These are phyloP conservation scores for Auriscalpium microsporum DNA, from an alignment of 768 basidiomycete species.

Conservation along the genomic window DNA sequence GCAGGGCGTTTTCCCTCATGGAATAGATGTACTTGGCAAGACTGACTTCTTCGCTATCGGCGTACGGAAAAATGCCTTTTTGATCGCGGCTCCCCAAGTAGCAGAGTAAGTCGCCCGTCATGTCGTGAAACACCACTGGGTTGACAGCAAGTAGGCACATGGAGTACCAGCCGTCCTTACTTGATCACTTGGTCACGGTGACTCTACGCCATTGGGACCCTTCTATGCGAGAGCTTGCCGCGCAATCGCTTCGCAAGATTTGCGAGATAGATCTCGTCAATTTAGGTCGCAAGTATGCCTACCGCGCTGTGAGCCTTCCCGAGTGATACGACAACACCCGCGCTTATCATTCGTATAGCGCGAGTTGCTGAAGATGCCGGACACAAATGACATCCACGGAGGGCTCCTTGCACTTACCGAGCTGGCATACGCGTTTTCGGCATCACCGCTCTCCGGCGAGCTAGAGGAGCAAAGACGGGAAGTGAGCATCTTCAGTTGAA, in stretches of 20 bases:
- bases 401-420: constrained; percentile 67
- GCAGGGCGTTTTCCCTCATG: constrained; percentile 85
- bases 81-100: constrained; percentile 78
- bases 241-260: constrained; percentile 64
- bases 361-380: constrained; percentile 50
- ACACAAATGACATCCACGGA: constrained; percentile 72
- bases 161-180: constrained; percentile 62
- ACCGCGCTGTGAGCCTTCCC: constrained; percentile 41
- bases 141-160: constrained; percentile 44
- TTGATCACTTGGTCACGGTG: constrained; percentile 66
- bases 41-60: constrained; percentile 96
- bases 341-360: constrained; percentile 29
- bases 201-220: constrained; percentile 87
- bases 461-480: constrained; percentile 24
- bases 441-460: constrained; percentile 8
- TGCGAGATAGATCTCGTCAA: constrained; percentile 49
- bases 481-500: constrained; percentile 27
- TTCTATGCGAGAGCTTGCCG: constrained; percentile 67
- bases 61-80: constrained; percentile 73
- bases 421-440: constrained; percentile 52
- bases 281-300: constrained; percentile 42
- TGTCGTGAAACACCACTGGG: not conserved
- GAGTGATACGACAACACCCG: not conserved
- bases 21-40: constrained; percentile 85
- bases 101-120: constrained; percentile 55